phyloP scores from a whole-genome alignment of 2,329 filamentous ascomycete species.

The Teratosphaeria gauchensis region DNA sequence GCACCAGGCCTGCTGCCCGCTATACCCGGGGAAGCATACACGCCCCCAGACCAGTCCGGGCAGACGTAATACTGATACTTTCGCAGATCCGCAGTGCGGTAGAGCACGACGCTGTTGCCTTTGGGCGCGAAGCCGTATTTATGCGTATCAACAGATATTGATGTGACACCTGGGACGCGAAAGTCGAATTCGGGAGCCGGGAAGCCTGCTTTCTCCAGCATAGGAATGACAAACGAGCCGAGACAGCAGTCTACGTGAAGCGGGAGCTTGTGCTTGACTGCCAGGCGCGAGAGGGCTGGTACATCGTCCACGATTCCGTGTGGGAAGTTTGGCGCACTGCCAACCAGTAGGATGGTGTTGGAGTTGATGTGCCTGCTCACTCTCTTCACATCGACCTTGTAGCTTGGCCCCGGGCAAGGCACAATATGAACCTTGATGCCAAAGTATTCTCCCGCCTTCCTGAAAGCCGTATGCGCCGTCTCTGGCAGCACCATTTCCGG shows the following conservation, averaged over 20 bases:
- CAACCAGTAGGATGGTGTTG: constrained; percentile 89
- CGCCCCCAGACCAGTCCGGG: constrained; percentile 88
- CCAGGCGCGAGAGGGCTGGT: constrained; percentile 69
- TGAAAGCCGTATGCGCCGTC: constrained; percentile 92
- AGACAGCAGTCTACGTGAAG: constrained; percentile 97
- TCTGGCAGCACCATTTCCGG: constrained; percentile 97
- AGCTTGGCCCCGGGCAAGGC: constrained; percentile 69
- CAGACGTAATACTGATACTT: constrained; percentile 95
- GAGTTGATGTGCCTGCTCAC: constrained; percentile 82
- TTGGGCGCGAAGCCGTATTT: constrained; percentile 99
- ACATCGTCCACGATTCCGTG: constrained; percentile 98
- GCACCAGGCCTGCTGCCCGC: constrained; percentile 88
- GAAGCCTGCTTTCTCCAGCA: constrained; percentile 88
- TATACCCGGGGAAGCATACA: constrained; percentile 87
- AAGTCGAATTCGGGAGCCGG: constrained; percentile 80
- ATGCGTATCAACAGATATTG: constrained; percentile 94
- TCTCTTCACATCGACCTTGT: constrained; percentile 71
- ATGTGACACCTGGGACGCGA: constrained; percentile 84
- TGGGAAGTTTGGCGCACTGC: constrained; percentile 93
- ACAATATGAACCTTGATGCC: constrained; percentile 91
- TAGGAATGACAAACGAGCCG: constrained; percentile 87
- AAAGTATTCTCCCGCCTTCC: constrained; percentile 91
- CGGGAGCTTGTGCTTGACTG: constrained; percentile 67
- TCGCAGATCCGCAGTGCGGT: constrained; percentile 68
- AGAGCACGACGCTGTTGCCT: constrained; percentile 87